phyloP scores from a whole-genome alignment of 192 early-diverging fungal genomes.

The Backusella australiensis region DNA sequence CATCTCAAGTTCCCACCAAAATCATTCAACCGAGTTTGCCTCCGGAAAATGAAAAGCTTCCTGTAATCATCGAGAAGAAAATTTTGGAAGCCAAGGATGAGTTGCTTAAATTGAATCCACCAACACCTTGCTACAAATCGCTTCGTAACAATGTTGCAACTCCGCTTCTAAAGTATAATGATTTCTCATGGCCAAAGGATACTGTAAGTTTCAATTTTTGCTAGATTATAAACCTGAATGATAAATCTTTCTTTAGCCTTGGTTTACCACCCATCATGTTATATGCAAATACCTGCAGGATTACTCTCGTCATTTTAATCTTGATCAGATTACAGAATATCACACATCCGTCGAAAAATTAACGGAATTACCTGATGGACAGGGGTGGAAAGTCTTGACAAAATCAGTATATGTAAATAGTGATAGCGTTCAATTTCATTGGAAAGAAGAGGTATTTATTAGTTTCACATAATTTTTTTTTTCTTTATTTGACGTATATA shows the following conservation, averaged over 20 bases:
- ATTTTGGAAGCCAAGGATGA: neutral
- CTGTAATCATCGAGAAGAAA: neutral
- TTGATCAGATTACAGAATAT: conserved; percentile 23
- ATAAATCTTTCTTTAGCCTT: neutral
- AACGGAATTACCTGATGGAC: neutral
- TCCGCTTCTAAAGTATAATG: conserved; percentile 3
- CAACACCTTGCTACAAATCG: neutral
- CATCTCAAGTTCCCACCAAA: neutral
- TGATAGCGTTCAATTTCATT: neutral
- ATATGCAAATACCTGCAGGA: conserved; percentile 17
- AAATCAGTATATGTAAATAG: neutral
- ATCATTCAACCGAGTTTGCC: neutral
- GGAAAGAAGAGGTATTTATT: neutral
- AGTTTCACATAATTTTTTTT: neutral
- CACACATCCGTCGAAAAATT: conserved; percentile 18
- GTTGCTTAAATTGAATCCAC: neutral
- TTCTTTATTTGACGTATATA: neutral
- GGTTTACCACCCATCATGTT: conserved; percentile 11
- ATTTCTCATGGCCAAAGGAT: neutral
- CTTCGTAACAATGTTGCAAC: conserved; percentile 1
- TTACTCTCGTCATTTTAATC: conserved; percentile 9
- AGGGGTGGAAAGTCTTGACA: neutral
- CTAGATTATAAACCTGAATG: too few relatives aligned
- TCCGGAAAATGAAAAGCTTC: neutral
- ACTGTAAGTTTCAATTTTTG: neutral